These are phyloP conservation scores for Symbiodinium natans DNA, from an alignment of 73 alveolate species.

Conservation along the genomic window DNA sequence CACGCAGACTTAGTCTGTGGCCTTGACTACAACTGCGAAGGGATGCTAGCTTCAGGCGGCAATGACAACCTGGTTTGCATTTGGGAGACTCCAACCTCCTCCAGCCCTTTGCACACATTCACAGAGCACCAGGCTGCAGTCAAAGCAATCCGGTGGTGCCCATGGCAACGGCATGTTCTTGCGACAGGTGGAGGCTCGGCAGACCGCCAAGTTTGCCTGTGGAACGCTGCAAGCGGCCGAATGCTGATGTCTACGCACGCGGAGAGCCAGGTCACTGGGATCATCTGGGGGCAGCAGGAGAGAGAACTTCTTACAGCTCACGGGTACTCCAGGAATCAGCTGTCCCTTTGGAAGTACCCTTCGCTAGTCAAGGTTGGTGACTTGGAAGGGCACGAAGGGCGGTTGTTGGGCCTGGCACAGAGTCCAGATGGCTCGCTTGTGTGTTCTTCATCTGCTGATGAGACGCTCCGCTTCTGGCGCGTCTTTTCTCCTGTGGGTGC, in stretches of 20 bases:
- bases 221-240: slow-evolving; percentile 97
- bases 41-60: slow-evolving; percentile 99
- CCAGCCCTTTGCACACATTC: slow-evolving; percentile 93
- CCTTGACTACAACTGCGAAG: slow-evolving; percentile 86
- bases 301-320: slow-evolving; percentile 98
- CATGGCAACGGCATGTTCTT: slow-evolving; percentile 98
- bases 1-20: slow-evolving; percentile 86
- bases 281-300: slow-evolving; percentile 97
- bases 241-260: slow-evolving; percentile 96
- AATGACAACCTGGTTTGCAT: slow-evolving; percentile 99
- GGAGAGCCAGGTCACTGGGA: slow-evolving; percentile 98
- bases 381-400: slow-evolving; percentile 98
- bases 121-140: slow-evolving; percentile 99
- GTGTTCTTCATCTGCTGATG: slow-evolving; percentile 99
- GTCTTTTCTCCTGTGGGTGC: slow-evolving; percentile 94
- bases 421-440: slow-evolving; percentile 99
- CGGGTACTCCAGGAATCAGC: slow-evolving; percentile 98
- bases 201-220: slow-evolving; percentile 98
- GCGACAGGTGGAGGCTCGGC: slow-evolving; percentile 99
- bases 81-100: slow-evolving; percentile 97
- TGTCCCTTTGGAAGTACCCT: slow-evolving; percentile 99
- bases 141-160: slow-evolving; percentile 99
- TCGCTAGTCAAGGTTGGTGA: slow-evolving; percentile 98
- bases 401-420: slow-evolving; percentile 98
- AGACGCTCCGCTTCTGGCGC: slow-evolving; percentile 99